phyloP scores from a whole-genome alignment of 139 green algal species.

The Diplosphaera chodatii region DNA sequence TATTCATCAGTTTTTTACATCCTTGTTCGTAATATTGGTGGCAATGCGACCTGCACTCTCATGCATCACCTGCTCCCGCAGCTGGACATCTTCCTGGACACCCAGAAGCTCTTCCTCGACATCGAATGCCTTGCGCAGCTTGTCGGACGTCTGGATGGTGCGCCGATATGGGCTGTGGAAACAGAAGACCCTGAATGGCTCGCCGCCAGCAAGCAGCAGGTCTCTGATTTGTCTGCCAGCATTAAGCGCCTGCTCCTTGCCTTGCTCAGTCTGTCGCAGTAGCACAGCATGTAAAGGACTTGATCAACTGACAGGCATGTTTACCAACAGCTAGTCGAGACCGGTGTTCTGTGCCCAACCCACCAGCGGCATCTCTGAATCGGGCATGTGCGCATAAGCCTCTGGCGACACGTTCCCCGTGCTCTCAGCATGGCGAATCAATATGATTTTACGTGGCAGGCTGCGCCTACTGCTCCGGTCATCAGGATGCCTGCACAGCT shows the following conservation, averaged over 20 bases:
- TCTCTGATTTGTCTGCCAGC: constrained; percentile 59
- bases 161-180: constrained; percentile 64
- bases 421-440: constrained; percentile 84
- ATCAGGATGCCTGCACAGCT: too few species aligned
- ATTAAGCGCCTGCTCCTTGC: constrained; percentile 56
- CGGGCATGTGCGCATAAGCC: constrained; percentile 72
- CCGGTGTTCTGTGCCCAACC: too few species aligned
- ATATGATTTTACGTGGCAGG: constrained; percentile 75
- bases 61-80: constrained; percentile 55
- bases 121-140: constrained; percentile 33
- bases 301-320: too few species aligned
- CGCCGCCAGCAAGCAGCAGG: constrained; percentile 28
- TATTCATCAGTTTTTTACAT: too few species aligned
- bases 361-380: constrained; percentile 68
- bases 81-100: constrained; percentile 83
- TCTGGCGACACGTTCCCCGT: constrained; percentile 81
- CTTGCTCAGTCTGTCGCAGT: constrained; percentile 55
- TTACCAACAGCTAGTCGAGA: too few species aligned
- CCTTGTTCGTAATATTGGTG: too few species aligned
- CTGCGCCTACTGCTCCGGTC: constrained; percentile 27
- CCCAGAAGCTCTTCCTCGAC: constrained; percentile 41
- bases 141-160: constrained; percentile 65
- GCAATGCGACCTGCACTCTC: too few species aligned
- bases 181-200: too few species aligned
- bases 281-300: too few species aligned